Conservation (phyloP, 108 stramenopile species). For the Nitzschia palea region DNA sequence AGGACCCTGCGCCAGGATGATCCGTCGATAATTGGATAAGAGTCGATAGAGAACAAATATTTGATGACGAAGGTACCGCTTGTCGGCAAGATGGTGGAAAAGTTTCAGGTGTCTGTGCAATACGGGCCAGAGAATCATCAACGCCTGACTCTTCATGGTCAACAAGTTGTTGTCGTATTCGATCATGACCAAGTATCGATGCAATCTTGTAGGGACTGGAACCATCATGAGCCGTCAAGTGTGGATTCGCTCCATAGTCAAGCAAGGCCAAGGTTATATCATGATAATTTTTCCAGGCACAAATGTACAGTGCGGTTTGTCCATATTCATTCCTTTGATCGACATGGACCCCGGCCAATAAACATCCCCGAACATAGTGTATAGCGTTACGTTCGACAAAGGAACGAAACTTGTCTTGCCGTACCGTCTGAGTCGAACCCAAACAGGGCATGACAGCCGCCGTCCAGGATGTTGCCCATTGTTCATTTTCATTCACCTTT, state of each 20-base stretch:
- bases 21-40: conserved; percentile 49
- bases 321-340: conserved; percentile 70
- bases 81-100: too few relatives aligned
- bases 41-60: too few relatives aligned
- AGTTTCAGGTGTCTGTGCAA: too few relatives aligned
- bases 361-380: conserved; percentile 52
- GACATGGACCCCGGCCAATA: conserved; percentile 69
- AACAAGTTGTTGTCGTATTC: not conserved
- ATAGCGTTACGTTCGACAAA: conserved; percentile 49
- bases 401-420: conserved; percentile 70
- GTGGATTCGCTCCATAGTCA: conserved; percentile 58
- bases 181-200: not conserved
- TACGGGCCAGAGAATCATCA: too few relatives aligned
- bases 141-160: not conserved
- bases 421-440: conserved; percentile 61
- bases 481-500: conserved; percentile 38
- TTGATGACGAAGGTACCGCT: too few relatives aligned
- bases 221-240: conserved; percentile 57
- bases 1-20: conserved; percentile 84
- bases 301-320: conserved; percentile 75
- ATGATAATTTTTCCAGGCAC: conserved; percentile 60
- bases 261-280: conserved; percentile 45
- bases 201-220: conserved; percentile 44
- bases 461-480: conserved; percentile 50
- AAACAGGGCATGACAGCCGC: conserved; percentile 51